phyloP scores from a whole-genome alignment of 768 basidiomycete species.

The Trametes elegans region DNA sequence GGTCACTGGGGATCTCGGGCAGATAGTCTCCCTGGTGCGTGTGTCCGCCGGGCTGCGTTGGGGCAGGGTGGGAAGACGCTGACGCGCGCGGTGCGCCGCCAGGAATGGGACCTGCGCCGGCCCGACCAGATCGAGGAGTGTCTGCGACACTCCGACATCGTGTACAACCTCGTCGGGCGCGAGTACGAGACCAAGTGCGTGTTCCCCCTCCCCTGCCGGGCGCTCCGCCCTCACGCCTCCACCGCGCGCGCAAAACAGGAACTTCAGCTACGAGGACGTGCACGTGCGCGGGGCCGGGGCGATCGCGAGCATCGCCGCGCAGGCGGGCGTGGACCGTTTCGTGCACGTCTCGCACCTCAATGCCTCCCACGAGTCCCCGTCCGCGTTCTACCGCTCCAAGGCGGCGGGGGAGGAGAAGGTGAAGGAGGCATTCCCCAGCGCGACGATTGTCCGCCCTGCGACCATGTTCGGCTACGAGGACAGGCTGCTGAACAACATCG shows the following conservation, averaged over 20 bases:
- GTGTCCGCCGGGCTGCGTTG: background rate
- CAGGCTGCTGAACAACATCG: conserved; percentile 88
- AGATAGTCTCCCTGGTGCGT: conserved; percentile 89
- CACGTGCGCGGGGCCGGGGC: conserved; percentile 79
- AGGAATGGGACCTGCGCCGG: conserved; percentile 97
- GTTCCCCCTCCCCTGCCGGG: background rate
- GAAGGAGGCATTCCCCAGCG: conserved; percentile 74
- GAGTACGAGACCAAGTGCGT: conserved; percentile 94
- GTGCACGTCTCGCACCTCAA: conserved; percentile 96
- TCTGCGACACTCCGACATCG: conserved; percentile 90
- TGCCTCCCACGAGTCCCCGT: conserved; percentile 74
- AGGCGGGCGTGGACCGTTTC: conserved; percentile 76
- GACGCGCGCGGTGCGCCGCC: background rate
- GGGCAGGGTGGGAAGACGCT: conserved; percentile 20
- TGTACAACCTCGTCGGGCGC: conserved; percentile 93
- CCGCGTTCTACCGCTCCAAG: conserved; percentile 86
- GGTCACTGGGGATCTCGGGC: conserved; percentile 95
- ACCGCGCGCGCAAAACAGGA: conserved; percentile 47
- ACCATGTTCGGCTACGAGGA: conserved; percentile 95
- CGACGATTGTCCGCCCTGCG: conserved; percentile 86
- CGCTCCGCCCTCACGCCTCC: conserved; percentile 5
- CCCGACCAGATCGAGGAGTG: conserved; percentile 92
- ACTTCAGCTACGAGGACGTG: conserved; percentile 81
- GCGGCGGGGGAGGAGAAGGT: conserved; percentile 88
- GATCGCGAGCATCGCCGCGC: conserved; percentile 81